Base-by-base conservation (phyloP, 2,329 filamentous ascomycete genomes). In the Calcarisporium arbuscula region DNA sequence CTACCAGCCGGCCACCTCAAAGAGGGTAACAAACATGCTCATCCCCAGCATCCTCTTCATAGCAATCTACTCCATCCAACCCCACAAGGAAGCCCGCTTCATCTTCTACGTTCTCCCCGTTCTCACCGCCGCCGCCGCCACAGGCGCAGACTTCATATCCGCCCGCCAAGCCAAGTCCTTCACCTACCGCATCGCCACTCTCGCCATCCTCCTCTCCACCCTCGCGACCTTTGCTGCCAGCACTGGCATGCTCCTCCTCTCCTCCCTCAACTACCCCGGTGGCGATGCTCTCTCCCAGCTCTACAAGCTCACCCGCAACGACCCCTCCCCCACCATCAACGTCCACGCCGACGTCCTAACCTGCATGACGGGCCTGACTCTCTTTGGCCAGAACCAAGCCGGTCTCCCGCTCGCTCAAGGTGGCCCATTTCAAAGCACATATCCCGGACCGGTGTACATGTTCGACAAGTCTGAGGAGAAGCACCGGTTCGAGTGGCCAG, bases 81-180 rank as follows among this genome's bases (percentile, higher is more conserved):
- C 90, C 1, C 92, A 98, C 65, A 98, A 98, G 57, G 92, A 98
- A 63, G 84, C 88, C 56, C 84, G 92, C 14, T 98, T 98, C 67
- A 81, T 98, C 47, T 79, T 96, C 50, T 96, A 96, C 61, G 72
- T 78, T 34, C 70, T 94, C 17, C 92, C 92, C 0, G 71, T 82
- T 1, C 65, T 96, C 19, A 95, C 89, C 0, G 82, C 82, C 9
- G 74, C 81, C 4, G 82, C 87, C 1, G 80, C 86, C 4, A 69
- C 86, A 5, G 81, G 80, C 15, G 85, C 87, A 11, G 74, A 77
- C 36, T 81, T 78, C 58, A 63, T 94, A 44, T 84, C 77, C 62
- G 69, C 65, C 1, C 79, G 82, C 26, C 67, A 74, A n/a, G 51
- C 64, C 5, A 89, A 87, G 53, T 75, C 72, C 2, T 12, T 66